Base-by-base conservation (phyloP, 148 eudicot genomes). In the Rhododendron williamsianum region DNA sequence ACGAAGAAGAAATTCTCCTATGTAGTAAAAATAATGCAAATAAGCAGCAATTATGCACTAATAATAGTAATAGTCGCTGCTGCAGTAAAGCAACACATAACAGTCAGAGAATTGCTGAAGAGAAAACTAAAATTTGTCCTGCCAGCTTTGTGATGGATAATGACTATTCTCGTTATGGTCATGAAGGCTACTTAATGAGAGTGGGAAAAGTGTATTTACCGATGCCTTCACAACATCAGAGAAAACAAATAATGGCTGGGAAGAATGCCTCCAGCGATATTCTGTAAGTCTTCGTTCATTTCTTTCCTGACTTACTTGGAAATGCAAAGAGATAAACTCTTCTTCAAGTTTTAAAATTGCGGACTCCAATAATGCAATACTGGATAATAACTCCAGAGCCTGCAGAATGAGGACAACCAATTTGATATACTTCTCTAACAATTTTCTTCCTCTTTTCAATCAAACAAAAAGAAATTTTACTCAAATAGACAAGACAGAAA, bases 221-320 rank as follows among this genome's bases (percentile, higher is more conserved):
- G 56, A 43, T 43, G 41, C 76, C 27, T 77, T 78, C 76, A 60
- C 36, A 58, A 58, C 60, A 25, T 84, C 86, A 54, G 86, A 78
- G 86, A 58, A 77, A 25, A 45, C 81, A 84, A 41, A 60, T 38
- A 77, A 54, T 56, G 86, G 45, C 86, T 60, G 86, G 56, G 86
- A 78, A 84, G 86, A 78, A 54, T 78, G 81, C 27, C 82, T 78
- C 82, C 82, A 84, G 63, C 43, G 86, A 77, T 84, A 84, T 78
- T 84, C 86, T 41, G 81, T 23, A 56, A 84, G 86, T 78, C 82
- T 77, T 27, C 86, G 73, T 60, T 84, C 86, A 84, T 84, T 84
- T 84, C 86, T 84, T 78, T 84, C 86, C 58, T 84, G 86, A 78
- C 86, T 84, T 58, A 84, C 82, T 78, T 84, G 86, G 76, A 84